These are phyloP conservation scores for Aspergillus sclerotiicarbonarius DNA, from an alignment of 495 filamentous ascomycete genomes.

Conservation along the genomic window DNA sequence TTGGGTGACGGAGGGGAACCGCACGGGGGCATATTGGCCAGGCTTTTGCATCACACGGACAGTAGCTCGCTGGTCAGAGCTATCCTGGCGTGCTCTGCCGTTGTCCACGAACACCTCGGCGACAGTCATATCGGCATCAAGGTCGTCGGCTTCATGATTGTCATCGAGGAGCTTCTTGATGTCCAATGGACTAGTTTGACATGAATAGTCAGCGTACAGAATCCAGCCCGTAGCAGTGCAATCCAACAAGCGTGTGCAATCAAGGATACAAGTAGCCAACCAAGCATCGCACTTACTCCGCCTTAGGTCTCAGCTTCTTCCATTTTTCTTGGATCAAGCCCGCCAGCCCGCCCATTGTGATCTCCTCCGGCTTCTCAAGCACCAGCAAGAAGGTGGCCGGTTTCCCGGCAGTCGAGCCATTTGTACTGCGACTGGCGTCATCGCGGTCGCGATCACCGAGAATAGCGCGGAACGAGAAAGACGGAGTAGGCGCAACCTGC, in stretches of 20 bases:
- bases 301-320: constrained; percentile 31
- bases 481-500: constrained; percentile 15
- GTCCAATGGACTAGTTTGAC: constrained; percentile 27
- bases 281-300: constrained; percentile 27
- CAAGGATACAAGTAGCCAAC: neutral
- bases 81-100: constrained; percentile 33
- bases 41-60: constrained; percentile 37
- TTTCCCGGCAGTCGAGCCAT: constrained; percentile 11
- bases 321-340: constrained; percentile 37
- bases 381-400: constrained; percentile 33
- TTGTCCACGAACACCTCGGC: constrained; percentile 40
- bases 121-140: constrained; percentile 35
- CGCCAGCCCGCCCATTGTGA: constrained; percentile 31
- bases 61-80: constrained; percentile 35
- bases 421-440: constrained; percentile 11
- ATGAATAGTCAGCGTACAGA: constrained; percentile 5
- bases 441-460: constrained; percentile 15
- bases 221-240: neutral
- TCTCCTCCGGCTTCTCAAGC: constrained; percentile 29
- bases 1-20: constrained; percentile 34
- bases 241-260: too few relatives aligned
- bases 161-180: constrained; percentile 43
- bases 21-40: constrained; percentile 16
- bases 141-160: constrained; percentile 29
- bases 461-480: constrained; percentile 13